Base-by-base conservation (phyloP, 2,329 filamentous ascomycete species). In the Monascus ruber region DNA sequence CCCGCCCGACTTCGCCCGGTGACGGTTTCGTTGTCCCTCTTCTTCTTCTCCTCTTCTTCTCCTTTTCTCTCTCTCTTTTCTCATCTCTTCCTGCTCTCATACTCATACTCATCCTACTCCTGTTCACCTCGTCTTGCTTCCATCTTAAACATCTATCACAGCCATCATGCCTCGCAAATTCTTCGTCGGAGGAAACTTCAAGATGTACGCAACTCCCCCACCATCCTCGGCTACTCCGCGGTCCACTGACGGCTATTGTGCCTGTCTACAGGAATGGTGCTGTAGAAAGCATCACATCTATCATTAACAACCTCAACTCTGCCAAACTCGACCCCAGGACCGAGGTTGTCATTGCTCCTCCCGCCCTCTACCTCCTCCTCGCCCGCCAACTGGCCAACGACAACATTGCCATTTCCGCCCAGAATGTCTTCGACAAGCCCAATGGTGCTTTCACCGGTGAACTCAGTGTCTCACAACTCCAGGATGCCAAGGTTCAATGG, bases 171-270 rank as follows among this genome's bases (percentile, higher is more conserved):
- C 81, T 77, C 87, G 87, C 74, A 83, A 87, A 74, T 94, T 94
- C 76, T 94, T 94, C 68, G 85, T 94, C 67, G 88, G 88, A 68
- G 88, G 88, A 64, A 98, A 98, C 82, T 96, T 96, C 75, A 96
- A 98, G 78, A 96, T 96, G 88, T 94, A 72, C 63, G 76, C 65
- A 31, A 34, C 42, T 27, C 46, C 44, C 39, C 37, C 31, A 17
- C 17, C 17, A 17, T 17, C 17, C 17, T 17, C 17, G 17, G 17
- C 17, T 17, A 17, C 17, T 17, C 17, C 17, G 17, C 17, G 17
- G 17, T 17, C 17, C 17, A 17, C 17, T 17, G 17, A 17, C 17
- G 17, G 17, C 17, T 17, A 17, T 17, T 17, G 17, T 17, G 17
- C 17, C 17, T 17, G 17, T 17, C 17, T 17, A 17, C 58, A 95